phyloP scores from a whole-genome alignment of 2,329 filamentous ascomycete species.

The Ophiostoma triangulosporum region DNA sequence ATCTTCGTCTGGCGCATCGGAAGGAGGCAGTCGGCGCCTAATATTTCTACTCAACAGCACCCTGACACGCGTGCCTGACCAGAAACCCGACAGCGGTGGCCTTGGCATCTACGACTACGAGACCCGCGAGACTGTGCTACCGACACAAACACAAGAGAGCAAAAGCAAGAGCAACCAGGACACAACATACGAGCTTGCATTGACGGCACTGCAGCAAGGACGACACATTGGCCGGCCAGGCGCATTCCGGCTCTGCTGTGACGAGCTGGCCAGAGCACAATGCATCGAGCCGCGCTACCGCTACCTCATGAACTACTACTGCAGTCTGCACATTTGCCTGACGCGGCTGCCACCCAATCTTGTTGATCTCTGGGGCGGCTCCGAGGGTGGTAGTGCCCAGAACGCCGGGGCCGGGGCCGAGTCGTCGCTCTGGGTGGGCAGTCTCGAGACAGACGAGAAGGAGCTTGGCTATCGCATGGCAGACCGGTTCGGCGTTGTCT shows the following conservation, averaged over 20 bases:
- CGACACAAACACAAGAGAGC: background rate
- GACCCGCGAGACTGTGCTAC: background rate
- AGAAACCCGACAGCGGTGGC: background rate
- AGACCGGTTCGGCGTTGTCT: slow-evolving; percentile 3
- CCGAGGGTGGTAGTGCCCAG: background rate
- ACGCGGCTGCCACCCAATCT: slow-evolving; percentile 2
- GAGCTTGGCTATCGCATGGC: slow-evolving; percentile 1
- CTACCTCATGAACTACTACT: slow-evolving; percentile 11
- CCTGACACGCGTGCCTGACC: background rate
- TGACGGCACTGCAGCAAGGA: slow-evolving; percentile 1
- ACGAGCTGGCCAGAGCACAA: slow-evolving; percentile 6
- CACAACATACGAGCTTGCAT: slow-evolving; percentile 1
- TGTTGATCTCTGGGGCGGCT: slow-evolving; percentile 2
- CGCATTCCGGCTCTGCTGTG: slow-evolving; percentile 5
- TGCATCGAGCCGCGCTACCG: slow-evolving; percentile 10
- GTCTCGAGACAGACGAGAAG: slow-evolving; percentile 9
- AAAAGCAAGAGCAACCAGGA: background rate
- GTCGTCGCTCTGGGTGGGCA: slow-evolving; percentile 7
- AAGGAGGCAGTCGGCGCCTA: background rate
- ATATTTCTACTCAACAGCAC: slow-evolving; percentile 13
- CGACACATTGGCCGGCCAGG: background rate
- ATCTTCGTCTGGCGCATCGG: background rate
- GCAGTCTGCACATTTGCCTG: slow-evolving; percentile 10
- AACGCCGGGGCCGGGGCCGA: background rate
- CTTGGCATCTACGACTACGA: background rate